These are phyloP conservation scores for Lachnellula suecica DNA, from an alignment of 2,329 filamentous ascomycete species.

Conservation along the genomic window DNA sequence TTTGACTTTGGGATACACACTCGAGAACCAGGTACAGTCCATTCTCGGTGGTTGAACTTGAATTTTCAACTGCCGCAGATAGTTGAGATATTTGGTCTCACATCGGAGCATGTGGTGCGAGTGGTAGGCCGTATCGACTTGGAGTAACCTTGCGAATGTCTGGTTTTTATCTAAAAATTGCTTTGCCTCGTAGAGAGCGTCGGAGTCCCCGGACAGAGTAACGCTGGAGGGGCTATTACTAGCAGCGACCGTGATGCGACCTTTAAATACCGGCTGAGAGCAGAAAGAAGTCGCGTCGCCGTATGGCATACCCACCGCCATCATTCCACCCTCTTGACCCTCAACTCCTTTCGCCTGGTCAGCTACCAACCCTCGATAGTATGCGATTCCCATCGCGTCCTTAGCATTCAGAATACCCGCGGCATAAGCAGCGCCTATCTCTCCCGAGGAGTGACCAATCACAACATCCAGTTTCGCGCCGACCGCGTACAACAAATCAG, in stretches of 20 bases:
- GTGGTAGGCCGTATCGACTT: slow-evolving; percentile 25
- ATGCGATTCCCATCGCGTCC: slow-evolving; percentile 30
- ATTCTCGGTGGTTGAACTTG: slow-evolving; percentile 7
- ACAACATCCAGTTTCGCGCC: slow-evolving; percentile 37
- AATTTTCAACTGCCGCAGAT: slow-evolving; percentile 11
- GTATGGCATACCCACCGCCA: slow-evolving; percentile 22
- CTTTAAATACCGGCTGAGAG: slow-evolving; percentile 6
- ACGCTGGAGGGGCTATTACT: slow-evolving; percentile 23
- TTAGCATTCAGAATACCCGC: slow-evolving; percentile 31
- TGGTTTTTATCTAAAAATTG: slow-evolving; percentile 9
- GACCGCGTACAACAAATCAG: slow-evolving; percentile 41
- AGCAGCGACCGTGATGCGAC: slow-evolving; percentile 29
- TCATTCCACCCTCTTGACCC: slow-evolving; percentile 23
- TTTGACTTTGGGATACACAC: no score
- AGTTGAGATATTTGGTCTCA: slow-evolving; percentile 13
- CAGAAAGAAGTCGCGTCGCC: slow-evolving; percentile 20
- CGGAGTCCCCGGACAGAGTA: slow-evolving; percentile 27
- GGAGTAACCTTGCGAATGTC: slow-evolving; percentile 18
- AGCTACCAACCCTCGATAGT: slow-evolving; percentile 14
- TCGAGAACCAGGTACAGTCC: no score
- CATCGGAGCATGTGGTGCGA: slow-evolving; percentile 24
- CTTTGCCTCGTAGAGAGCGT: slow-evolving; percentile 12
- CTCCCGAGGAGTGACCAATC: slow-evolving; percentile 39
- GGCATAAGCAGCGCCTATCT: slow-evolving; percentile 36
- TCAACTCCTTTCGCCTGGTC: slow-evolving; percentile 9